A percentile compares a stretch with the other conserved stretches of the same genome.
Conservation (phyloP, 352 stramenopile species). For the Pseudoperonospora humuli region DNA sequence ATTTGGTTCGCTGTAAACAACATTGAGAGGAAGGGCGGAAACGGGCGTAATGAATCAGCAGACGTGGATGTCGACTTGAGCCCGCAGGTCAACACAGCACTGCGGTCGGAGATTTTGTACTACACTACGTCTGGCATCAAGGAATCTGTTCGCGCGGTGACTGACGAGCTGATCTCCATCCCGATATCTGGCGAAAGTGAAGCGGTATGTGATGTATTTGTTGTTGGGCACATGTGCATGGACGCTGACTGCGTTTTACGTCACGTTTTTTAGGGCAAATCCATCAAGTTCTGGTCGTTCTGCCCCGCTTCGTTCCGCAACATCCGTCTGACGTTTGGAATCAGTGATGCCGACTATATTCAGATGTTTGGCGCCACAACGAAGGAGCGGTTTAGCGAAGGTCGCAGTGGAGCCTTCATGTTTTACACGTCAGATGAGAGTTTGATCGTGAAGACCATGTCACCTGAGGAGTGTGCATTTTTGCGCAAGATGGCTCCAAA, state of each 20-base stretch:
- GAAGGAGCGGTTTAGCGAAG: constrained; percentile 86
- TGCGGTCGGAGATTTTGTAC: constrained; percentile 85
- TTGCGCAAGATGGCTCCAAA: constrained; percentile 79
- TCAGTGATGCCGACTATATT: constrained; percentile 77
- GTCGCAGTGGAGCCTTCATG: constrained; percentile 86
- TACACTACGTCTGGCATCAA: constrained; percentile 89
- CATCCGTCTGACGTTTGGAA: constrained; percentile 76
- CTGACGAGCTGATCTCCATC: constrained; percentile 68
- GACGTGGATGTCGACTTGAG: constrained; percentile 83
- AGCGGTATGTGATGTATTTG: constrained; percentile 26
- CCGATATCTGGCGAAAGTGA: constrained; percentile 73
- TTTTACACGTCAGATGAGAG: constrained; percentile 87
- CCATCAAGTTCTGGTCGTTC: constrained; percentile 86
- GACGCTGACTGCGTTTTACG: background rate
- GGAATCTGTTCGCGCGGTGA: constrained; percentile 66
- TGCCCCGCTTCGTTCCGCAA: constrained; percentile 78
- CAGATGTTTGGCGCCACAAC: constrained; percentile 79
- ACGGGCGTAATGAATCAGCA: constrained; percentile 46
- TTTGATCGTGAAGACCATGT: constrained; percentile 90
- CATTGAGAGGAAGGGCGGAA: constrained; percentile 54
- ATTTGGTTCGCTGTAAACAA: constrained; percentile 89
- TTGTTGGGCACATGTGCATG: background rate
- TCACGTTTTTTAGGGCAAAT: constrained; percentile 42
- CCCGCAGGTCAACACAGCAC: constrained; percentile 81
- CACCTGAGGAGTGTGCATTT: constrained; percentile 76